Base-by-base conservation (phyloP, 345 rosid species). In the Viola odorata region DNA sequence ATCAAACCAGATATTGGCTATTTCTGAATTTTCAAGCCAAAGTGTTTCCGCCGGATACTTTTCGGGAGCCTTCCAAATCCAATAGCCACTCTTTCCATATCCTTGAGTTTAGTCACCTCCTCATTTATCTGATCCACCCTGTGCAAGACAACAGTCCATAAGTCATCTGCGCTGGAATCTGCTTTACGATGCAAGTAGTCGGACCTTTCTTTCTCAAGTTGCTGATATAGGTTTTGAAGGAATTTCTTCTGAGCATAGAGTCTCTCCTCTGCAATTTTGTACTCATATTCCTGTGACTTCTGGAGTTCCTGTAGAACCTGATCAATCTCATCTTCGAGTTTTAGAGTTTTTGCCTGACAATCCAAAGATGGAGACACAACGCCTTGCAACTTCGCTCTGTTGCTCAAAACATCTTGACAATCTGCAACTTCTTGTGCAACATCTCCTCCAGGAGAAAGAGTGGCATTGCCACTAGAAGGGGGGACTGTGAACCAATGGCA, bases 41-140 rank as follows among this genome's bases (percentile, higher is more conserved):
- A 89, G 61, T 71, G 77, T 52, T 78, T 85, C 80, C 69, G 82
- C 50, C 82, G 82, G 45, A 74, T 69, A 50, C 55, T 60, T 57
- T 73, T 83, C 16, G 92, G 65, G 42, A 86, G 81, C 71, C 77
- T 82, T 37, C 92, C 96, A 63, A 88, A 86, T 53, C 91, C 96
- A 3, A 67, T 81, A 64, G 86, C 84, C 40, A 89, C 89, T 75
- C 75, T 74, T 77, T 79, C 70, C 96, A 91, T 91, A 55, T 82
- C 78, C 72, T 73, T 74, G 54, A 88, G 81, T 71, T 79, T 85
- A 68, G 55, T 47, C 45, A 74, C 63, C 76, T 85, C 95, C 50
- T 51, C 73, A 62, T 76, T 81, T 66, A 84, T 78, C 80, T 82
- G 90, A 63, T 81, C 82, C 53, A 70, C 69, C 77, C 84, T 79